Evolutionary conservation across 257 asterid genomes (phyloP), one percentile per base, ranked within the genome.

Genomic region (Jasminum sambac): DNA sequence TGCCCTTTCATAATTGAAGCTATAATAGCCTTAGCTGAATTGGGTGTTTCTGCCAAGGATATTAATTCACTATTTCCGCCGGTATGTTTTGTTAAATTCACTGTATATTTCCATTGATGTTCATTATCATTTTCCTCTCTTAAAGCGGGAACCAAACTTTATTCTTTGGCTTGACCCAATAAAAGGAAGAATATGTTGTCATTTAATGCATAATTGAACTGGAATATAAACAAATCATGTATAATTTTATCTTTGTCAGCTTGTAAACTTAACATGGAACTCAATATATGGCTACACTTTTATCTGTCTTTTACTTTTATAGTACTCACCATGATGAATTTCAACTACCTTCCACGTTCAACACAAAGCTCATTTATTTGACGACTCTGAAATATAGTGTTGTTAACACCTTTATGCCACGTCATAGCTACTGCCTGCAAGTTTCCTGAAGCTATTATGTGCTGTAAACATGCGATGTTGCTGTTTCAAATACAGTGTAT

Each of bases 1-100:
- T 91, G 89, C 77, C 95, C 98, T 30, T 91, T 77, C 78, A 81
- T 88, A 73, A 83, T 95, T 34, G 99, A 95, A 84, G 99, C 96
- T 50, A 83, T 91, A 74, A 81, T 83, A 67, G 96, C 95, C 43
- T 85, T 95, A 87, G 98, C 99, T 59, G 99, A 95, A 78, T 70
- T 91, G 83, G 96, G 99, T 26, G 92, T 88, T 58, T 63, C 84
- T 1, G 87, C 98, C 40, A 95, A 88, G 83, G 99, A 95, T 74
- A 89, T 95, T 50, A 72, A 83, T 55, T 83, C 89, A 17, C 71
- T 88, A 86, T 85, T 91, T 79, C 92, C 99, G 74, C 98, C 84
- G 98, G 97, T 91, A 67, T 76, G 85, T 76, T 74, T 50, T 63
- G 42, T 38, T 72, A 25, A 52, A 68, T 34, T 72, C 39, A 50